Base-by-base conservation (phyloP, 2,329 filamentous ascomycete genomes). In the Colletotrichum tropicale region DNA sequence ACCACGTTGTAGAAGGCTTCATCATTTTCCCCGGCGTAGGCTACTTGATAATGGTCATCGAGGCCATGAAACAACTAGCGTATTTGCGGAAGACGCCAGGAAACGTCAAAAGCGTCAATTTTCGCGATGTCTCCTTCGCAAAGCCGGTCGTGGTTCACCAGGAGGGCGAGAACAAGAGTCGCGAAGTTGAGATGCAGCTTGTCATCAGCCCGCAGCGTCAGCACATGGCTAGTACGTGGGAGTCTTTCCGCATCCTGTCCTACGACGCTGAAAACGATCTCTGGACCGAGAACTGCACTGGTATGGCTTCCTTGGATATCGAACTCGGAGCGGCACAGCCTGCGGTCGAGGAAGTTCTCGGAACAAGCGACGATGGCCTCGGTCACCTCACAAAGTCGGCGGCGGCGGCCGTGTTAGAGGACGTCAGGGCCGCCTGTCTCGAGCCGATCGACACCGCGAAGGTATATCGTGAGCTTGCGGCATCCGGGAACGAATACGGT, bases 1-100 rank as follows among this genome's bases (percentile, higher is more conserved):
- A 89, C 76, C 88, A 89, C 82, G 79, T 81, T 56, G 86, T 89
- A 81, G 85, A 89, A 74, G 87, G 84, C 77, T 85, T 87, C 69
- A 84, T 85, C 66, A 84, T 88, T 68, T 89, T 87, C 77, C 87
- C 89, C 24, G 83, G 85, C 26, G 82, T 85, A 2, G 87, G 86
- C 26, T 85, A 84, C 55, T 79, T 87, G 9, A 84, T 85, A 52
- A 86, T 89, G 84, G 81, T 80, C 43, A 75, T 83, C 16, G 82
- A 84, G 77, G 84, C 83, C 1, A 78, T 80, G 2, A 68, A 72
- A 5, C 82, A 84, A 70, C 73, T 77, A 2, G 79, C 79, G 8
- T 67, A 32, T 38, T 38, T 38, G 34, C 34, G 34, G 7, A 38
- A 38, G 34, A 38, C 15, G 15, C 34, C 34, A 8, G 30, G 80